Evolutionary conservation across 352 stramenopile species (phyloP).

Genomic region (Blastocystis sp.): DNA sequence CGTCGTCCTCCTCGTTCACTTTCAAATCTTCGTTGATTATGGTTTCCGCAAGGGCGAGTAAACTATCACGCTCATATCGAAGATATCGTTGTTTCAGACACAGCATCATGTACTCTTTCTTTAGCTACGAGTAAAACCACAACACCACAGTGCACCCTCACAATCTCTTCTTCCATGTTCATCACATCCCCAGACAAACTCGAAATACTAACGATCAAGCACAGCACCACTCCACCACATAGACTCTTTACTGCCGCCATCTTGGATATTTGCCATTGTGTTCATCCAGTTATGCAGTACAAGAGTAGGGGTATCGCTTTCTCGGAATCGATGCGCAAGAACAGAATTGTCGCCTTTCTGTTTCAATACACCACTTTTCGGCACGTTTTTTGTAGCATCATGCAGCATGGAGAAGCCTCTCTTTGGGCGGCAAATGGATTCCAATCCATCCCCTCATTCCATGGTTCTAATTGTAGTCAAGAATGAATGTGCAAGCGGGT

Average conservation of each 20-base stretch:
- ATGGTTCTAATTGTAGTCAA: too few species aligned
- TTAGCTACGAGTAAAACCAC: neutral
- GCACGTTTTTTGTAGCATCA: too few species aligned
- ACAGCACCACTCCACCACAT: neutral
- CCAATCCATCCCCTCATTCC: too few species aligned
- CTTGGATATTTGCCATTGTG: neutral
- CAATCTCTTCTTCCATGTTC: neutral
- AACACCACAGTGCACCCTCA: neutral
- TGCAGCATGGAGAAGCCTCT: too few species aligned
- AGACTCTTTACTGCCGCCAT: neutral
- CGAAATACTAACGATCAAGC: neutral
- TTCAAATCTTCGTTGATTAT: conserved; percentile 9
- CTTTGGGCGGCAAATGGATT: too few species aligned
- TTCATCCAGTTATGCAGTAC: neutral
- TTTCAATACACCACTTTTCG: too few species aligned
- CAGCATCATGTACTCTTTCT: neutral
- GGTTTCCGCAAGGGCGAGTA: neutral
- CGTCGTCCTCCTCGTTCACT: neutral
- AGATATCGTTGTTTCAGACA: neutral
- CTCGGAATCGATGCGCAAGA: neutral
- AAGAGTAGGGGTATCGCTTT: neutral
- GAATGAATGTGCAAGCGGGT: too few species aligned
- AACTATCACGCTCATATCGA: neutral
- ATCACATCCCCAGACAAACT: neutral
- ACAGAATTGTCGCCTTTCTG: too few species aligned